phyloP scores from a whole-genome alignment of 2,329 filamentous ascomycete species.

The Colletotrichum neosansevieriae region DNA sequence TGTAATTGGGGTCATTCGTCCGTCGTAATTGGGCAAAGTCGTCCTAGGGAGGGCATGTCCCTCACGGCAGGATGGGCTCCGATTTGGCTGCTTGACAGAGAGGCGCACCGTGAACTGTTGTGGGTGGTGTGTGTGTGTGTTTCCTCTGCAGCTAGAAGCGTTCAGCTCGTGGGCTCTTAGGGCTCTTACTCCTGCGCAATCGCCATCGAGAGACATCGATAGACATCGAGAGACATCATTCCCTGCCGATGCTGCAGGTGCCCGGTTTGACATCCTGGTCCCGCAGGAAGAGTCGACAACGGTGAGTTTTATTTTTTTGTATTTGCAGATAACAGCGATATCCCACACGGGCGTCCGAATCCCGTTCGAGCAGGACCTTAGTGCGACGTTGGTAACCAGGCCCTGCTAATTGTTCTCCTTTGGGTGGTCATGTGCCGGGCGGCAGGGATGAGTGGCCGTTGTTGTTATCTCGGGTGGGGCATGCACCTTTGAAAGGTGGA shows the following conservation, averaged over 20 bases:
- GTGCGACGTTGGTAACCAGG: constrained; percentile 15
- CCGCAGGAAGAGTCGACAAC: not conserved
- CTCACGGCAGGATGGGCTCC: constrained; percentile 13
- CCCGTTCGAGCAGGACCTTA: constrained; percentile 3
- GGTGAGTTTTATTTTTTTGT: too few relatives aligned
- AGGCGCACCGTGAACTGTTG: not conserved
- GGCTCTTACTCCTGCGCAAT: not conserved
- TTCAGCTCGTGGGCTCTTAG: constrained; percentile 8
- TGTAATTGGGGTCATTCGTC: constrained; percentile 12
- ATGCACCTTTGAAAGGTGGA: constrained; percentile 25
- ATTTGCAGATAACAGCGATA: constrained; percentile 16
- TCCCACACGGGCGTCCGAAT: constrained; percentile 7
- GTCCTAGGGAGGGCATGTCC: not conserved
- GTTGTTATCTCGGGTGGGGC: constrained; percentile 29
- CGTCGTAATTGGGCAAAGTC: constrained; percentile 24
- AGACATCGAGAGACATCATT: not conserved
- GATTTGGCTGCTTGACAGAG: constrained; percentile 10
- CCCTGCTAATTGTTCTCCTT: constrained; percentile 11
- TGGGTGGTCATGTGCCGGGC: constrained; percentile 26
- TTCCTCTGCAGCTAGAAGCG: not conserved
- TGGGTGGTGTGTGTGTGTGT: not conserved
- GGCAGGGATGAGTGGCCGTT: constrained; percentile 11
- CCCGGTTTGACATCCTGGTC: constrained; percentile 17
- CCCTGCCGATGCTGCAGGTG: constrained; percentile 22
- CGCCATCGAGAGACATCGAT: not conserved